phyloP scores from a whole-genome alignment of 2,329 filamentous ascomycete species.

The Sodiomyces alkalinus region DNA sequence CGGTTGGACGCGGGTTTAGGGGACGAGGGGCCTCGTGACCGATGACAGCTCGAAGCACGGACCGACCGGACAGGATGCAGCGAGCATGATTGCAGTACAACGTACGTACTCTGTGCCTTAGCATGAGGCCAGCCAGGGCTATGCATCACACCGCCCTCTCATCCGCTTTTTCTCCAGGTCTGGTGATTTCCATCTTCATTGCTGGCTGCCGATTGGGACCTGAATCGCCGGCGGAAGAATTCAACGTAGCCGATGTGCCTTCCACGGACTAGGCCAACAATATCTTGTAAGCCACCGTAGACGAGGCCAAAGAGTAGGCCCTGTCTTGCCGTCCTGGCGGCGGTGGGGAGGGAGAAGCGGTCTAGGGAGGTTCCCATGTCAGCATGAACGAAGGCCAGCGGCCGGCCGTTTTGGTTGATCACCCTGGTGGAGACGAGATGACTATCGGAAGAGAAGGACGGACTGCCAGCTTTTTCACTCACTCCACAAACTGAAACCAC shows the following conservation, averaged over 20 bases:
- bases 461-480: no score
- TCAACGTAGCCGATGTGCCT: constrained; percentile 63
- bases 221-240: constrained; percentile 27
- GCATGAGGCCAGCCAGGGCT: no score
- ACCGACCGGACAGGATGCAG: no score
- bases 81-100: no score
- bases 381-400: constrained; percentile 1
- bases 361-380: constrained; percentile 31
- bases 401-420: background rate
- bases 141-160: no score
- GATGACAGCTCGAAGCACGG: no score
- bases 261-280: constrained; percentile 51
- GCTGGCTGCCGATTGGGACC: background rate
- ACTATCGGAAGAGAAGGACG: no score
- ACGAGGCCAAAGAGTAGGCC: constrained; percentile 64
- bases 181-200: background rate
- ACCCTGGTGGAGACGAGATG: no score
- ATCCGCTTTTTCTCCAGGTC: no score
- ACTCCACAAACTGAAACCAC: constrained; percentile 79
- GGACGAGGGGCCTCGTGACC: no score
- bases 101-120: no score
- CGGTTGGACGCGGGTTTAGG: no score
- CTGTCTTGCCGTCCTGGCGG: constrained; percentile 62
- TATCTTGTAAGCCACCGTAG: constrained; percentile 73
- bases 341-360: constrained; percentile 62